Percentiles rank a stretch among this genome's conserved stretches.
Conservation (phyloP, 2,329 filamentous ascomycete genomes). For the Ceratocystis smalleyi region DNA sequence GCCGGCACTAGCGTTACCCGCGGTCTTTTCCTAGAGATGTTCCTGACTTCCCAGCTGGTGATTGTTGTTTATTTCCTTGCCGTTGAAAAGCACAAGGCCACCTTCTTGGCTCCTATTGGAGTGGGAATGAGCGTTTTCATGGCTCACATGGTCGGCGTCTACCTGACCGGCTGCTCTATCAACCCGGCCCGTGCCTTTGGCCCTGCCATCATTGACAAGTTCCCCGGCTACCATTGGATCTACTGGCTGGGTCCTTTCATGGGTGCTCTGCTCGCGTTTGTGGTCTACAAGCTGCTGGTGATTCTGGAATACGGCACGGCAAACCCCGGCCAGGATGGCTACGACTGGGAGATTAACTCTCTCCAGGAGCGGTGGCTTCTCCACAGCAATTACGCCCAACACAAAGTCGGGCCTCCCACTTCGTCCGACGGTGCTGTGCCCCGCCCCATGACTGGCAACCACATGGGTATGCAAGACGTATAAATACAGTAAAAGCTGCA, state of each 20-base stretch:
- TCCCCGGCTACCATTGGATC: constrained; percentile 36
- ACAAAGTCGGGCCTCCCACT: constrained; percentile 16
- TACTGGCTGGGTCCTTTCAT: constrained; percentile 40
- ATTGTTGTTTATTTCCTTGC: constrained; percentile 55
- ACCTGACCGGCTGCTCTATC: constrained; percentile 34
- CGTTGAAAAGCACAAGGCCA: constrained; percentile 57
- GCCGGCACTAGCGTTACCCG: constrained; percentile 36
- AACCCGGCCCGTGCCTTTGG: constrained; percentile 38
- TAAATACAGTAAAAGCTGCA: neutral
- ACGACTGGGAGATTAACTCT: constrained; percentile 22
- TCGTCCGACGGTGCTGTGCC: constrained; percentile 12
- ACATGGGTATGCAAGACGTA: constrained; percentile 9
- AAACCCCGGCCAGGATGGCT: constrained; percentile 35
- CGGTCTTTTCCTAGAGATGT: constrained; percentile 52
- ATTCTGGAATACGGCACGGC: constrained; percentile 35
- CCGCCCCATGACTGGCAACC: constrained; percentile 5
- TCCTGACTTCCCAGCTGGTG: constrained; percentile 47
- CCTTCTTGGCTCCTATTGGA: constrained; percentile 53
- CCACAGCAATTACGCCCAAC: neutral
- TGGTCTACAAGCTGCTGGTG: constrained; percentile 36
- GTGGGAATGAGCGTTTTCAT: constrained; percentile 60
- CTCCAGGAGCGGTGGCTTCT: constrained; percentile 15
- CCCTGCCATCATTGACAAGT: constrained; percentile 30
- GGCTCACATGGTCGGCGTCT: constrained; percentile 30
- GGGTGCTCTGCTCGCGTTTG: constrained; percentile 34